Evolutionary conservation across 148 eudicot genomes (phyloP), one percentile per base, ranked within the genome.

Genomic region (Rhododendron vialii): DNA sequence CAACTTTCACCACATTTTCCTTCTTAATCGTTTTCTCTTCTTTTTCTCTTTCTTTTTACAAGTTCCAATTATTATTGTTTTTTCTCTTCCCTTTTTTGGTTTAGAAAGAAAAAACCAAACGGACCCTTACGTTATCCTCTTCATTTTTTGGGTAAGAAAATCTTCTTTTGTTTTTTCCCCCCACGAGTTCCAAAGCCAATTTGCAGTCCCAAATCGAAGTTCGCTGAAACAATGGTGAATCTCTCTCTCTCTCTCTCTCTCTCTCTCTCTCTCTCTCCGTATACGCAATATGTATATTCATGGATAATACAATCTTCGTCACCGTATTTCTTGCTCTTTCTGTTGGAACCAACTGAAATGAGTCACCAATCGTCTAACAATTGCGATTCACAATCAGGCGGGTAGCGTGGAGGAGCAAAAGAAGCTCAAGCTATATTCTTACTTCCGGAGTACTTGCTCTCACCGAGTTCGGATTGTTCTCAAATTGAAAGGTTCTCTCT

Each of bases 401-500:
- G 84, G 88, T 26, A 36, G 80, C 13, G 78, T 43, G 67, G 87
- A 90, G 43, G 7, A 41, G 43, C 43, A 41, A 41, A 41, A 41
- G 38, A 92, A 95, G 89, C 61, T 96, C 88, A 91, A 92, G 89
- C 94, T 96, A 14, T 96, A 94, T 88, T 95, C 98, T 36, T 91
- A 90, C 81, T 91, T 89, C 87, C 57, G 84, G 81, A 96, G 99
- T 89, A 92, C 99, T 15, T 96, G 98, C 84, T 86, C 98, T 83
- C 84, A 83, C 81, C 98, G 99, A 28, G 98, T 94, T 73, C 99
- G 98, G 67, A 93, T 95, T 75, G 99, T 95, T 84, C 98, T 96
- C 86, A 91, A 90, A 78, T 85, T 93, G 77, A 96, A 96, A 93
- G 98, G 99, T 96, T 33, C 59, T 7, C 57, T 26, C 22, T 41